These are phyloP conservation scores for Amorphotheca resinae DNA, from an alignment of 495 filamentous ascomycete species.

Conservation along the genomic window DNA sequence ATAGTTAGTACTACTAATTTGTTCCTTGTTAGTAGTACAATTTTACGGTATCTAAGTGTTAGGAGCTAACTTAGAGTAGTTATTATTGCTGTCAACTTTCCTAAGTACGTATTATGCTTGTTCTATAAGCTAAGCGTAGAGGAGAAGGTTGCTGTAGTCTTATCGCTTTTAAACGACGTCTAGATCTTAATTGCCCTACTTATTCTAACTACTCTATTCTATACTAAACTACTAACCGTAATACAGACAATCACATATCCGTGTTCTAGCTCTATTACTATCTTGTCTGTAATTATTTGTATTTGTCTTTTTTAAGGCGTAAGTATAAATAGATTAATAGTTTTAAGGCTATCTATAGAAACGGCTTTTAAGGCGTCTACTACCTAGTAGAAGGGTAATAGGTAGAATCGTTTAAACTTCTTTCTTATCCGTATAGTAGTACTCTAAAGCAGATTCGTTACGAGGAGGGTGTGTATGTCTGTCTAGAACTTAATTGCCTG, in stretches of 20 bases:
- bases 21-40: too few relatives aligned
- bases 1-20: too few relatives aligned
- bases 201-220: slow-evolving; percentile 6
- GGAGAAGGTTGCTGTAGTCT: slow-evolving; percentile 3
- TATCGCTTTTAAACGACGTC: too few relatives aligned
- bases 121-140: slow-evolving; percentile 1
- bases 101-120: slow-evolving; percentile 4
- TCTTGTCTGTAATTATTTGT: background rate
- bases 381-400: slow-evolving; percentile 11
- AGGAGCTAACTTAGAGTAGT: slow-evolving; percentile 4
- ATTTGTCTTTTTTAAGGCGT: slow-evolving; percentile 8
- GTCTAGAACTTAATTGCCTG: slow-evolving; percentile 5
- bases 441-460: slow-evolving; percentile 10
- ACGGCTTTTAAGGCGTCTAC: slow-evolving; percentile 4
- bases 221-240: slow-evolving; percentile 2
- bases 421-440: slow-evolving; percentile 1
- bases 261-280: background rate
- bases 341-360: too few relatives aligned
- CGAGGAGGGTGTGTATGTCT: slow-evolving; percentile 6
- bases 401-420: slow-evolving; percentile 9
- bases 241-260: background rate
- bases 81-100: slow-evolving; percentile 4
- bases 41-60: too few relatives aligned
- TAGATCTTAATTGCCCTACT: too few relatives aligned
- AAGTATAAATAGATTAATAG: slow-evolving; percentile 1